Percentiles rank a stretch among this genome's conserved stretches.
Conservation (phyloP, 1,284 basidiomycete genomes). For the Xerocomus amazonicus region DNA sequence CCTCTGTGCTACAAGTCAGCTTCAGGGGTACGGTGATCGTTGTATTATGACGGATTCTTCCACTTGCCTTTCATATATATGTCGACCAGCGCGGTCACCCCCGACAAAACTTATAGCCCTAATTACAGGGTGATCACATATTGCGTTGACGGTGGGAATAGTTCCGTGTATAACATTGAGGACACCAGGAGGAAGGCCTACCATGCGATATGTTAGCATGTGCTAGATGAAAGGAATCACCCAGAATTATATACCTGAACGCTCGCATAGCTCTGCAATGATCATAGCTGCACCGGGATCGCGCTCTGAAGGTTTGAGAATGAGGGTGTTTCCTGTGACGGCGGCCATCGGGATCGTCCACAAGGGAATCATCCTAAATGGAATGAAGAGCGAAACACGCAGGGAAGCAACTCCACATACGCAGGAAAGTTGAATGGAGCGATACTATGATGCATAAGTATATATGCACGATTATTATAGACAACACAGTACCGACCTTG, state of each 20-base stretch:
- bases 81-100: constrained; percentile 88
- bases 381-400: constrained; percentile 10
- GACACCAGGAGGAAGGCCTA: constrained; percentile 73
- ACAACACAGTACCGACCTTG: constrained; percentile 45
- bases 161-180: constrained; percentile 90
- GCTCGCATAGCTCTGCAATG: constrained; percentile 89
- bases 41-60: background rate
- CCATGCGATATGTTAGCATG: constrained; percentile 27
- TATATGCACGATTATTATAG: constrained; percentile 3
- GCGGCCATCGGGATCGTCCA: constrained; percentile 92
- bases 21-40: background rate
- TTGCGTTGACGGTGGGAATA: constrained; percentile 86
- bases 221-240: background rate
- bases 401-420: constrained; percentile 40
- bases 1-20: constrained; percentile 46
- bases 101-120: constrained; percentile 98
- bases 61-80: constrained; percentile 84
- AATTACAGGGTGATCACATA: constrained; percentile 90
- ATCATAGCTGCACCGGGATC: constrained; percentile 98
- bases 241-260: constrained; percentile 56
- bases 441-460: constrained; percentile 48
- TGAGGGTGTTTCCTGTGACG: constrained; percentile 91
- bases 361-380: constrained; percentile 86
- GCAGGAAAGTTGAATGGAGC: constrained; percentile 94
- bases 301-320: constrained; percentile 94